phyloP scores from a whole-genome alignment of 2,329 filamentous ascomycete genomes.

The Claviceps spartinae region DNA sequence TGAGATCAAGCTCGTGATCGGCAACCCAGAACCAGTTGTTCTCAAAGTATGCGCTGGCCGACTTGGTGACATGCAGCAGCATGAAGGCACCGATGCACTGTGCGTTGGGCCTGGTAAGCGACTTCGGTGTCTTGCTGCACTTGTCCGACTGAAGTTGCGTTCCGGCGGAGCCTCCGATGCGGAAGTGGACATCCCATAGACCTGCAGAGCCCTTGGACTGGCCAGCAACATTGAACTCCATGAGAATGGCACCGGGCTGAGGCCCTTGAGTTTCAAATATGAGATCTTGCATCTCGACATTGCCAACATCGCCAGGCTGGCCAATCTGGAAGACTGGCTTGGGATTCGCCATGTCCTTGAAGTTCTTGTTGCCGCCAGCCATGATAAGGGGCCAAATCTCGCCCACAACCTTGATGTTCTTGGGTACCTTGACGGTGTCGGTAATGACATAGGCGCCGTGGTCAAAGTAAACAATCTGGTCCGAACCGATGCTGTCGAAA shows the following conservation, averaged over 20 bases:
- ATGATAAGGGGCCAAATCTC: constrained; percentile 88
- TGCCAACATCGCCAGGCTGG: constrained; percentile 58
- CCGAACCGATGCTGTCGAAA: constrained; percentile 51
- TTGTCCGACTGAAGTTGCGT: constrained; percentile 68
- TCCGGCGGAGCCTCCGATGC: constrained; percentile 75
- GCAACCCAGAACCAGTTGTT: constrained; percentile 86
- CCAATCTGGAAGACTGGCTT: constrained; percentile 80
- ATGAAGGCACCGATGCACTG: constrained; percentile 64
- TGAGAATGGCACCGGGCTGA: constrained; percentile 74
- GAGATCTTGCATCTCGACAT: constrained; percentile 77
- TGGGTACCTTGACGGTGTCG: constrained; percentile 57
- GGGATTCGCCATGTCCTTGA: constrained; percentile 62
- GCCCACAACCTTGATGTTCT: constrained; percentile 75
- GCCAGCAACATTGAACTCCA: constrained; percentile 79
- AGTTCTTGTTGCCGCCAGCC: constrained; percentile 57
- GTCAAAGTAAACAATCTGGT: constrained; percentile 61
- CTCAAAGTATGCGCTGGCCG: constrained; percentile 64
- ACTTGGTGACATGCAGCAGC: constrained; percentile 49
- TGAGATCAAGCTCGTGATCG: constrained; percentile 74
- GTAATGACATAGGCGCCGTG: constrained; percentile 60
- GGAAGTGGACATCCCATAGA: constrained; percentile 94
- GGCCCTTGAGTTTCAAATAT: constrained; percentile 75
- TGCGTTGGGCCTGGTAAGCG: constrained; percentile 45
- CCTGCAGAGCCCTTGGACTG: constrained; percentile 54
- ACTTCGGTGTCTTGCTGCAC: constrained; percentile 63